These are phyloP conservation scores for Xylaria scruposa DNA, from an alignment of 495 filamentous ascomycete species.

Conservation along the genomic window DNA sequence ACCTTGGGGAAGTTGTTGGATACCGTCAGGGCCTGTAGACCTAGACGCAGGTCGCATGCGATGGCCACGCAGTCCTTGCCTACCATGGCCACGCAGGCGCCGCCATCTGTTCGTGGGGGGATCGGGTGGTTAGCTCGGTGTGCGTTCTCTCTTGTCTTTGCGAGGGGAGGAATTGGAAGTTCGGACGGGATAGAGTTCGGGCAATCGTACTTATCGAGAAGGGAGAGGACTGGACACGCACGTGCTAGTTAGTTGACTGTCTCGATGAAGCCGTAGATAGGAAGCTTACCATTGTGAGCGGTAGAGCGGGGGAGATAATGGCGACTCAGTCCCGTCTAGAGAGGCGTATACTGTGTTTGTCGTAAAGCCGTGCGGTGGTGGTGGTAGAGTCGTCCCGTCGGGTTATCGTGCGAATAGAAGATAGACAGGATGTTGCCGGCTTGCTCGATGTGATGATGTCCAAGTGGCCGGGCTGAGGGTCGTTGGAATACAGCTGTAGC, in stretches of 20 bases:
- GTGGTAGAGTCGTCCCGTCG: neutral
- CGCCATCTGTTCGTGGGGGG: conserved; percentile 70
- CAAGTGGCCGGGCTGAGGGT: conserved; percentile 30
- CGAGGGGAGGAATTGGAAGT: conserved; percentile 10
- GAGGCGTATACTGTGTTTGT: neutral
- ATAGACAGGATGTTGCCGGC: conserved; percentile 8
- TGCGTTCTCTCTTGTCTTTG: conserved; percentile 20
- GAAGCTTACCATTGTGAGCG: conserved; percentile 40
- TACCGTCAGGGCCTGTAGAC: conserved; percentile 93
- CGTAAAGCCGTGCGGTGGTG: neutral
- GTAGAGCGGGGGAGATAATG: neutral
- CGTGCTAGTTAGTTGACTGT: conserved; percentile 29
- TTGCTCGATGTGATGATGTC: conserved; percentile 27
- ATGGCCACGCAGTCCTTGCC: conserved; percentile 99
- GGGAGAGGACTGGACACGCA: conserved; percentile 65
- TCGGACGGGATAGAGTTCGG: neutral
- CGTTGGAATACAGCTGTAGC: conserved; percentile 24
- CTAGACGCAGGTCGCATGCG: conserved; percentile 97
- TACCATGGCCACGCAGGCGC: conserved; percentile 96
- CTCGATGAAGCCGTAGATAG: neutral
- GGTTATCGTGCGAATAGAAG: neutral
- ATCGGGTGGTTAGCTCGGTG: conserved; percentile 37
- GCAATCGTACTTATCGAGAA: conserved; percentile 83
- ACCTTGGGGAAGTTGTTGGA: conserved; percentile 99
- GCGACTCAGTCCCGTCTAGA: conserved; percentile 1